Base-by-base conservation (phyloP, 495 filamentous ascomycete genomes). In the Penicillium egyptiacum region DNA sequence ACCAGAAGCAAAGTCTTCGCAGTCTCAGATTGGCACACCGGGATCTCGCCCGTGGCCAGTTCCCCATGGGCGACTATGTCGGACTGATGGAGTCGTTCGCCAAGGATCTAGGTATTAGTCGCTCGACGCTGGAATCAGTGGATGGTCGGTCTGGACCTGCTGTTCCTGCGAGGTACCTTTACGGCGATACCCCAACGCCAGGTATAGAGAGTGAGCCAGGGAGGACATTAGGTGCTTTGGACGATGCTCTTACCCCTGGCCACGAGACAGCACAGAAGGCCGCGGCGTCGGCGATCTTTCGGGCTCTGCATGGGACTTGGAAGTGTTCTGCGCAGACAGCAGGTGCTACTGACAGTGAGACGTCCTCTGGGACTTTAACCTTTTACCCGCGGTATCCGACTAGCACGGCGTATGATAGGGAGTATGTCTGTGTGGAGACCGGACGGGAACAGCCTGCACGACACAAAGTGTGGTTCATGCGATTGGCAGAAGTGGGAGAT, bases 1-100 rank as follows among this genome's bases (percentile, higher is more conserved):
- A 58, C 6, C 69, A 75, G 35, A 65, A 65, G 28, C 41, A 62
- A 41, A 42, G 16, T 10, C 53, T 70, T 5, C 70, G 71, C 8
- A 41, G 57, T 35, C 57, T 74, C 5, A 61, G 77, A 48, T 25
- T 54, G 7, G 44, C 63, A 8, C 60, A 65, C 14, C 67, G 79
- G 6, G 58, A 69, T 12, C 57, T 70, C 58, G 41, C 70, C 51
- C 64, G 87, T 8, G 71, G 83, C 0, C 88, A 92, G 58, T 93
- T 88, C 56, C 89, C 89, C 23, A 90, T 91, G 83, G 84, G 83
- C 20, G 91, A 95, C 68, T 93, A 93, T 67, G 69, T 88, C 16
- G 91, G 85, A 47, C 70, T 91, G 3, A 87, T 95, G 82, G 87
- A 92, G 62, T 80, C 83, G 6, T 84, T 91, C 55, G 77, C 87